These are phyloP conservation scores for Cyphellophora europaea DNA, from an alignment of 2,329 filamentous ascomycete species.

Conservation along the genomic window DNA sequence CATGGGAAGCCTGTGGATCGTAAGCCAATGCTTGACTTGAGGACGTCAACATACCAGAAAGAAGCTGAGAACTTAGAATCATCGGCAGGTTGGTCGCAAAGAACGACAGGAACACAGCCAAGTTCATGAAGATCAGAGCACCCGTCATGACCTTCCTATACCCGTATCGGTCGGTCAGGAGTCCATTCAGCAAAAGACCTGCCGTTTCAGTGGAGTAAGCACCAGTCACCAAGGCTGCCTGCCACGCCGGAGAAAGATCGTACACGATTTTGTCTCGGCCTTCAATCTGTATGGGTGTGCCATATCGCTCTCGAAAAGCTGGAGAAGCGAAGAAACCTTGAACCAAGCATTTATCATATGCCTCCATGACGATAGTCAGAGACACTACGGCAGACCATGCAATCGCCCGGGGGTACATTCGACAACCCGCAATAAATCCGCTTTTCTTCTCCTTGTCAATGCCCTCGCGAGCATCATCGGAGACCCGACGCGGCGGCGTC, in stretches of 20 bases:
- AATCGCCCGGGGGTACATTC: conserved; percentile 28
- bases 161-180: conserved; percentile 40
- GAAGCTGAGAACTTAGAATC: conserved; percentile 38
- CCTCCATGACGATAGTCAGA: conserved; percentile 17
- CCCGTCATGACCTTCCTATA: conserved; percentile 40
- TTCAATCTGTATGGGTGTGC: conserved; percentile 22
- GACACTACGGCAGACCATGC: conserved; percentile 17
- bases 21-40: conserved; percentile 6
- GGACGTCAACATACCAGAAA: conserved; percentile 30
- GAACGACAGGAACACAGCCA: conserved; percentile 41
- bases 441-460: background rate
- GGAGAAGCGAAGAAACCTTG: conserved; percentile 62
- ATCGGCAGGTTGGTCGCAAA: conserved; percentile 37
- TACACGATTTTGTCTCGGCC: conserved; percentile 24
- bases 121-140: conserved; percentile 35
- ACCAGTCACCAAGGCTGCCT: conserved; percentile 33
- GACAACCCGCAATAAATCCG: background rate
- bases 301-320: conserved; percentile 31
- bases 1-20: conserved; percentile 23
- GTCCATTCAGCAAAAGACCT: conserved; percentile 40
- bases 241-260: conserved; percentile 27
- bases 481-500: background rate
- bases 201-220: conserved; percentile 37
- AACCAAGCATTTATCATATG: conserved; percentile 43
- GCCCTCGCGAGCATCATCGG: conserved; percentile 1